These are phyloP conservation scores for Citrus unshiu DNA, from an alignment of 345 rosid species.

Conservation along the genomic window DNA sequence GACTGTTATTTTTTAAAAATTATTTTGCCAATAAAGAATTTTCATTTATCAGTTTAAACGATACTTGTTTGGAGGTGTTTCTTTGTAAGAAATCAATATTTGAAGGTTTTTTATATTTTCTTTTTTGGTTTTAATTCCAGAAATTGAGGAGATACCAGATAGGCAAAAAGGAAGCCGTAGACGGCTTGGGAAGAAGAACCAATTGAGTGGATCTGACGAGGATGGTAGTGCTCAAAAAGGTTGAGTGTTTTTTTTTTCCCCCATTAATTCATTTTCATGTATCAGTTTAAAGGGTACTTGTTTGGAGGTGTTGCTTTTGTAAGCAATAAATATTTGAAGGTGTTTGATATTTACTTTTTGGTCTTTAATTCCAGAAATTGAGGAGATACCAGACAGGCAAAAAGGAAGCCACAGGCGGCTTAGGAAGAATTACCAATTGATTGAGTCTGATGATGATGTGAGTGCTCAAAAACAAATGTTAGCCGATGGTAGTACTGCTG, in stretches of 20 bases:
- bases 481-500: conserved; percentile 11
- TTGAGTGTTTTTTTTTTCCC: too few species aligned
- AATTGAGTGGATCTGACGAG: conserved; percentile 41
- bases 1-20: too few species aligned
- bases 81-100: background rate
- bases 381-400: too few species aligned
- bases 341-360: too few species aligned
- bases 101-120: background rate
- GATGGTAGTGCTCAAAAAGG: conserved; percentile 18
- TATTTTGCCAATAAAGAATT: too few species aligned
- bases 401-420: conserved; percentile 31
- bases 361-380: too few species aligned
- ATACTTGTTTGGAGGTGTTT: too few species aligned
- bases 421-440: conserved; percentile 38
- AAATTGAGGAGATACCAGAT: conserved; percentile 19
- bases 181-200: conserved; percentile 48
- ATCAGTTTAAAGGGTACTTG: too few species aligned
- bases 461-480: conserved; percentile 14
- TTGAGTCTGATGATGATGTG: conserved; percentile 46
- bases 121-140: conserved; percentile 12
- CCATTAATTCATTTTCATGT: too few species aligned
- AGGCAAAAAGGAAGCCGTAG: conserved; percentile 13
- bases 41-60: too few species aligned
- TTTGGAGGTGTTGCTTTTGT: too few species aligned
- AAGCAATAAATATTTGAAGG: too few species aligned